Evolutionary conservation across 202 grass and related monocot species (phyloP).

Genomic region (Carex arenaria): DNA sequence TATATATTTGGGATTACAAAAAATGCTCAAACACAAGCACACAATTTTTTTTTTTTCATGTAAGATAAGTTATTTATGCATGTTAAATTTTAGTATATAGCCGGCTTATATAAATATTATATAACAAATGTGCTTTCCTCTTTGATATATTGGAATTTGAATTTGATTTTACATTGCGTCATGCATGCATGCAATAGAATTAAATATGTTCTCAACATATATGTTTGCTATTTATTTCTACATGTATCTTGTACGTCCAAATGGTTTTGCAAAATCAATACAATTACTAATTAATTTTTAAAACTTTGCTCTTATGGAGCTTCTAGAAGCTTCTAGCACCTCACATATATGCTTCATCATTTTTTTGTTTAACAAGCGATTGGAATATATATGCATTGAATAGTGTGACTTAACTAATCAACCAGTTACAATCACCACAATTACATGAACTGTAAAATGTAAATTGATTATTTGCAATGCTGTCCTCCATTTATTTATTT

Average conservation of each 20-base stretch:
- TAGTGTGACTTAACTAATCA: conserved; percentile 21
- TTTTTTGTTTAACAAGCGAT: background rate
- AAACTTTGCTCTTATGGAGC: background rate
- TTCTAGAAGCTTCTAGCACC: conserved; percentile 1
- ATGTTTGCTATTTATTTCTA: background rate
- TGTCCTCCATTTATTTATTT: background rate
- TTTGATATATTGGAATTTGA: background rate
- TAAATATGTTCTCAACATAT: background rate
- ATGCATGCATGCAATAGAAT: background rate
- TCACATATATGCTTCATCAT: background rate
- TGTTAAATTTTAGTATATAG: background rate
- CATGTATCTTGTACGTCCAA: background rate
- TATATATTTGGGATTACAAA: background rate
- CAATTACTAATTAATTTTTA: background rate
- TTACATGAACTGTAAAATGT: background rate
- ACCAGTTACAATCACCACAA: background rate
- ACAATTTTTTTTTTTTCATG: background rate
- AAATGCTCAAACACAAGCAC: background rate
- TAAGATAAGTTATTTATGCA: background rate
- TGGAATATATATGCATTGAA: background rate
- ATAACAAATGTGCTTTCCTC: background rate
- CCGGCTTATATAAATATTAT: background rate
- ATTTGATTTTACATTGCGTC: background rate
- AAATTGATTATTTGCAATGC: background rate
- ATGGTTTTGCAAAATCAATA: background rate